Conservation (phyloP, 495 filamentous ascomycete genomes). For the Chaetomium fimeti region DNA sequence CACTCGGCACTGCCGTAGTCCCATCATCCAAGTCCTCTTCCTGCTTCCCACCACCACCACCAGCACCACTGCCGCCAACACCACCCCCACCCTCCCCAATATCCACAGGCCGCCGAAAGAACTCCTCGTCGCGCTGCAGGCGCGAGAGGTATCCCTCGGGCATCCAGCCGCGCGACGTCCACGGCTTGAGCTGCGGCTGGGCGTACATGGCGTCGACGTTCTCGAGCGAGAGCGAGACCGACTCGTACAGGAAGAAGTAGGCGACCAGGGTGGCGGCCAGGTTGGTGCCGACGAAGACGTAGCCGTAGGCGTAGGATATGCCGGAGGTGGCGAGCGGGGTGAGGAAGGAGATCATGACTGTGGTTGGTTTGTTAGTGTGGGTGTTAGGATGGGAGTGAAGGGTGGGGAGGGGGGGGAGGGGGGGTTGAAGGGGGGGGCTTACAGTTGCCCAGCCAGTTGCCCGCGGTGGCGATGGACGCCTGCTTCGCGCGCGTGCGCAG, state of each 20-base stretch:
- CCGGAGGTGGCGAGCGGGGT: constrained; percentile 69
- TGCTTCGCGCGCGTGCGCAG: constrained; percentile 66
- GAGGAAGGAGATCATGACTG: constrained; percentile 75
- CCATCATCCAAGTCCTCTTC: constrained; percentile 18
- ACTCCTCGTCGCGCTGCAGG: constrained; percentile 30
- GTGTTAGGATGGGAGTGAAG: too few relatives aligned
- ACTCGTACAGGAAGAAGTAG: constrained; percentile 79
- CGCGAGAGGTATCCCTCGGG: constrained; percentile 46
- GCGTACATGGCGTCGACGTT: constrained; percentile 77
- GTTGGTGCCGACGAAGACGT: constrained; percentile 73
- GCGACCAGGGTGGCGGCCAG: constrained; percentile 62
- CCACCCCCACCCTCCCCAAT: not conserved
- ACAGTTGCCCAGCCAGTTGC: constrained; percentile 80
- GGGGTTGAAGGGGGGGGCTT: constrained; percentile 3
- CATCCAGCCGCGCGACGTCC: constrained; percentile 61
- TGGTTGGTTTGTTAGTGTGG: not conserved
- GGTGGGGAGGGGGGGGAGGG: not conserved
- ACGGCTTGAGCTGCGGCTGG: constrained; percentile 58
- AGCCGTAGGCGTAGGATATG: constrained; percentile 75
- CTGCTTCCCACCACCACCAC: not conserved
- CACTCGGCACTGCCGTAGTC: constrained; percentile 22
- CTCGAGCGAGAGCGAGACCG: constrained; percentile 65
- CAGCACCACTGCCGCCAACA: too few relatives aligned
- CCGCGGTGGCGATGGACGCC: constrained; percentile 69
- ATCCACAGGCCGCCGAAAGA: constrained; percentile 10